Base-by-base conservation (phyloP, 306 rosid genomes). In the Vachellia pachyceras region DNA sequence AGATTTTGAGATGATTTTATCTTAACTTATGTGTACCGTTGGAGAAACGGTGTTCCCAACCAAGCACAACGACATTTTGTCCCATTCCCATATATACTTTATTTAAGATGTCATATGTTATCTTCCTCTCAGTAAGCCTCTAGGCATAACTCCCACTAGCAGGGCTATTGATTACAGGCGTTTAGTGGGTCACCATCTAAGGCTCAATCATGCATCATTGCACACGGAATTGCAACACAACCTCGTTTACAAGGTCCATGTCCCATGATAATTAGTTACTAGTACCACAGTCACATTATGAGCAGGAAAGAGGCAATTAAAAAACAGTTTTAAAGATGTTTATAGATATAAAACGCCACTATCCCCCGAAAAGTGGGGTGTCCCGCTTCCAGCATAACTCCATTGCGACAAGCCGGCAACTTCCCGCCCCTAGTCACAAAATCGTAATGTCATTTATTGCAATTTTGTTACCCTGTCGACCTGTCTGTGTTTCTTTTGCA, bases 131-230 rank as follows among this genome's bases (percentile, higher is more conserved):
- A 18, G 72, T 40, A 54, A 69, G 15, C 3, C 13, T 18, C 17
- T 1, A 18, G 22, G 49, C 39, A 73, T 29, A 29, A 35, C 35
- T 64, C 64, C 77, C 63, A 73, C 63, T 33, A 17, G 64, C 45
- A 17, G 29, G 10, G 63, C 23, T 12, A 33, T 35, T 49, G 13
- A 72, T 72, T 29, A 49, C 45, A 29, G 39, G 29, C 13, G 14
- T 49, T 60, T 10, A 10, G 18, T 72, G 63, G 77, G 35, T 72
- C 64, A 9, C 45, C 46, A 35, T 72, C 33, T 49, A 1, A 49
- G 45, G 77, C 45, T n/a, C 77, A 23, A 71, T 71, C 11, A 70
- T 72, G 41, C 44, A 72, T 29, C 41, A 25, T 46, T 47, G 41
- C 47, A 23, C 61, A 47, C 8, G 58, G 22, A 47, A 8, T 72